A percentile compares a stretch with the other conserved stretches of the same genome.
Conservation (phyloP, 306 rosid genomes). For the Rubus parviflorus region DNA sequence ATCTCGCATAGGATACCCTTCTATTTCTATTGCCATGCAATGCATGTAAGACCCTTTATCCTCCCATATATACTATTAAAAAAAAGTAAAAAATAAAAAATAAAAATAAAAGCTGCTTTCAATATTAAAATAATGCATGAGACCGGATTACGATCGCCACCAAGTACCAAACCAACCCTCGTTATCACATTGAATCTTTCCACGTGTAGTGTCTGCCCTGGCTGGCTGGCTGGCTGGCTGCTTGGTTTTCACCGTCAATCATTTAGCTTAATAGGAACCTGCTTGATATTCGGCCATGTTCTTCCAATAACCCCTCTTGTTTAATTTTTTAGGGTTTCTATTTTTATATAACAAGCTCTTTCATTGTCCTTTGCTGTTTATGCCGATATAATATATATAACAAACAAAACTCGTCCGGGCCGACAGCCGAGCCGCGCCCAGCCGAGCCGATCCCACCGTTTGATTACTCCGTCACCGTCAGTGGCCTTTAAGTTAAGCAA, state of each 20-base stretch:
- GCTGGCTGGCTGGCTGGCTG: neutral
- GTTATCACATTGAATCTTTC: conserved; percentile 61
- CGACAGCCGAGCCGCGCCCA: too few relatives aligned
- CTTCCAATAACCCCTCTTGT: neutral
- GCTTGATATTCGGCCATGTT: neutral
- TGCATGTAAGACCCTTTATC: conserved; percentile 39
- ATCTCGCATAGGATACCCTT: conserved; percentile 9
- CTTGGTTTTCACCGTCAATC: conserved; percentile 71
- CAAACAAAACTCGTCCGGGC: neutral
- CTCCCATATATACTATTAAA: neutral
- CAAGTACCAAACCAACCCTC: conserved; percentile 47
- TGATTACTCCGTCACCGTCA: neutral
- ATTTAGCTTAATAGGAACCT: conserved; percentile 11
- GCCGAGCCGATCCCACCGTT: neutral
- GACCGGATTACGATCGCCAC: conserved; percentile 56
- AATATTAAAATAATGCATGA: neutral
- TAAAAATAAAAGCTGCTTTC: neutral
- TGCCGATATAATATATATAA: neutral
- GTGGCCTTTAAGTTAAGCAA: neutral
- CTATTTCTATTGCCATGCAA: neutral
- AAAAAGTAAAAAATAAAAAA: neutral
- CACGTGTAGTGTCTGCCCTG: conserved; percentile 62
- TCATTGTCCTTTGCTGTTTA: neutral
- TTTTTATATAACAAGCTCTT: neutral
- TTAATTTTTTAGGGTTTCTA: neutral